These are phyloP conservation scores for Trichoderma asperellum DNA, from an alignment of 2,329 filamentous ascomycete genomes.

Conservation along the genomic window DNA sequence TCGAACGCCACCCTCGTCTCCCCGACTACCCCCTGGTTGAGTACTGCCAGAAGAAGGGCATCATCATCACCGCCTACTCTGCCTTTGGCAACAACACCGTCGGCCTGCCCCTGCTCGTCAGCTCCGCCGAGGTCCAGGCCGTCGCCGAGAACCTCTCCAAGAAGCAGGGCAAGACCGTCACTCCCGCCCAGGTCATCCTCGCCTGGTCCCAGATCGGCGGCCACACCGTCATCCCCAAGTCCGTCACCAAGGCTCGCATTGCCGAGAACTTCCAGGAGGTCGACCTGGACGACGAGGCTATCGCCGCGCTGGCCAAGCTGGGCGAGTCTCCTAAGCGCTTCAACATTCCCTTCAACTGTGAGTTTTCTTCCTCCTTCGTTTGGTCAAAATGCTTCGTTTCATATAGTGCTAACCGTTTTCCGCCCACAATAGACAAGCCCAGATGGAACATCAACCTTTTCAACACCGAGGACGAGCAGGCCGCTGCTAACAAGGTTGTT, in stretches of 20 bases:
- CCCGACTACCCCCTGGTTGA: slow-evolving; percentile 59
- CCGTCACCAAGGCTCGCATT: slow-evolving; percentile 69
- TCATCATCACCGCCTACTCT: slow-evolving; percentile 69
- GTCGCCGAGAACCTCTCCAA: slow-evolving; percentile 54
- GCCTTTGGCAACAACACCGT: slow-evolving; percentile 54
- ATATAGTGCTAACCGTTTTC: background rate
- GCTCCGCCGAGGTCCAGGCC: slow-evolving; percentile 59
- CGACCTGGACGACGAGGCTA: slow-evolving; percentile 61
- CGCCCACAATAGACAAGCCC: slow-evolving; percentile 46
- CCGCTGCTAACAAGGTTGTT: slow-evolving; percentile 53
- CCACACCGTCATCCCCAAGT: slow-evolving; percentile 76
- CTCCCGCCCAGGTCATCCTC: slow-evolving; percentile 53
- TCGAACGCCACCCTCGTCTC: slow-evolving; percentile 70
- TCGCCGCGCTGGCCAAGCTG: slow-evolving; percentile 64
- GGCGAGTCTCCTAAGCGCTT: slow-evolving; percentile 55
- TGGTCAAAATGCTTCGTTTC: too few species aligned
- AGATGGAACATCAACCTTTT: slow-evolving; percentile 63
- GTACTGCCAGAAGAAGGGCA: slow-evolving; percentile 65
- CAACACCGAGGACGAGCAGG: slow-evolving; percentile 56
- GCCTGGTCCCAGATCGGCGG: slow-evolving; percentile 63
- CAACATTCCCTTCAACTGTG: slow-evolving; percentile 51
- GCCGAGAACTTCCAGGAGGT: slow-evolving; percentile 71
- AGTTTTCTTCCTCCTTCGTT: slow-evolving; percentile 32
- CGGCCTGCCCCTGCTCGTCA: slow-evolving; percentile 57
- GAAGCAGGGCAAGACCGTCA: slow-evolving; percentile 44